Evolutionary conservation across 352 stramenopile species (phyloP), one percentile per base, ranked within the genome.

Genomic region (Discostella stelligera): DNA sequence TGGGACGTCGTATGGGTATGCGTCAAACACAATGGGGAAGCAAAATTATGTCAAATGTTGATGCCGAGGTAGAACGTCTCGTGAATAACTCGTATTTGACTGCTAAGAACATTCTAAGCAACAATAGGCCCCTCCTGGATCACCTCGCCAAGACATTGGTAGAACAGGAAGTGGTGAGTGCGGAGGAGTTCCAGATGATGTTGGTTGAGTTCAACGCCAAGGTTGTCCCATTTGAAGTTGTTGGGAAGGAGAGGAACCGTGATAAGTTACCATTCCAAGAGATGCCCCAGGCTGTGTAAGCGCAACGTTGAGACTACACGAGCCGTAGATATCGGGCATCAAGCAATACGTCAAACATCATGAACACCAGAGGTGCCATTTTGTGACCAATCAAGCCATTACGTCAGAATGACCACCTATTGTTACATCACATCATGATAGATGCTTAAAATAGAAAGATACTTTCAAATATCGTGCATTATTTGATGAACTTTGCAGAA

Each of bases 41-140:
- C 10, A 87, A 88, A 69, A 87, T 92, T 25, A 83, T 89, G 74
- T 56, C 63, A 37, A 83, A 70, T 30, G 82, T 93, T 32, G 88
- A 94, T 59, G 65, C 68, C 71, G 90, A 94, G 80, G 83, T 93
- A 23, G 90, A 95, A 73, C 87, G 90, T 76, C 79, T 96, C 66
- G 92, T 96, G 0, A 94, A 93, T 73, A 94, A 95, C 70, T 88
- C 83, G 0, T 95, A 96, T 70, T 62, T 94, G n/a, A 84, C 84
- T 18, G 89, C 87, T 53, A 95, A 96, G 85, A 89, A 91, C 56
- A 94, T 95, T 59, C 66, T 96, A 20, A 74, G 55, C 4, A 80
- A 94, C 3, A 96, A 96, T 78, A 76, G 73, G 32, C 58, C 76
- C 3, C 71, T 96, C 18, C 72, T 96, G n/a, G 80, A 95, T n/a